Base-by-base conservation (phyloP, 352 stramenopile genomes). In the Pythium vanterpoolii region DNA sequence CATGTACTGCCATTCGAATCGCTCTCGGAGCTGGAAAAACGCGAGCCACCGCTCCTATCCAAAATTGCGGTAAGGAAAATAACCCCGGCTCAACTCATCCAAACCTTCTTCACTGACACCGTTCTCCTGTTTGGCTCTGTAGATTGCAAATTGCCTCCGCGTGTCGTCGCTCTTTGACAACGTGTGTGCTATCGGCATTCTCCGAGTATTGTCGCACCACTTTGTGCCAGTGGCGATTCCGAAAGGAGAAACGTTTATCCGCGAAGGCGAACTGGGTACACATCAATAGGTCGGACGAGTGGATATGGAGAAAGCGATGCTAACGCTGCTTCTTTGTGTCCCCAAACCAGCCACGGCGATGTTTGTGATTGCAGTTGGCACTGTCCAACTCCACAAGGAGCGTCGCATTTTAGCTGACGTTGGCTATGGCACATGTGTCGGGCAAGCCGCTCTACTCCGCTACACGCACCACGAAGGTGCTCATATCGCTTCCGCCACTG, bases 141-240 rank as follows among this genome's bases (percentile, higher is more conserved):
- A 95, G 85, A 86, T 93, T 7, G 76, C 83, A 3, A 95, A 89
- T 46, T 92, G 83, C 19, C 65, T 95, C 43, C 83, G 85, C 1
- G 79, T 86, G 6, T 93, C 83, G 0, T 88, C 83, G 6, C 53
- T 95, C 4, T 95, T 95, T 30, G 83, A 90, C 49, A 89, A 82
- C 16, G 83, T 93, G 18, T 90, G 80, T 33, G 82, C 85, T 13
- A 88, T 87, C 33, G 82, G 72, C n/a, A 88, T 95, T 48, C 38
- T 95, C 31, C 77, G 80, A 3, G 72, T 85, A 8, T 66, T 95
- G 30, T 90, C 83, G n/a, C 74, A 87, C 40, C 86, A 89, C 57
- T 93, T 93, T 43, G 70, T 83, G 3, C 83, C 83, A 14, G 74
- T 86, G 1, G 70, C 56, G 51, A 68, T 93, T 34, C 51, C 49